These are phyloP conservation scores for Russula brevipes DNA, from an alignment of 768 basidiomycete species.

Conservation along the genomic window DNA sequence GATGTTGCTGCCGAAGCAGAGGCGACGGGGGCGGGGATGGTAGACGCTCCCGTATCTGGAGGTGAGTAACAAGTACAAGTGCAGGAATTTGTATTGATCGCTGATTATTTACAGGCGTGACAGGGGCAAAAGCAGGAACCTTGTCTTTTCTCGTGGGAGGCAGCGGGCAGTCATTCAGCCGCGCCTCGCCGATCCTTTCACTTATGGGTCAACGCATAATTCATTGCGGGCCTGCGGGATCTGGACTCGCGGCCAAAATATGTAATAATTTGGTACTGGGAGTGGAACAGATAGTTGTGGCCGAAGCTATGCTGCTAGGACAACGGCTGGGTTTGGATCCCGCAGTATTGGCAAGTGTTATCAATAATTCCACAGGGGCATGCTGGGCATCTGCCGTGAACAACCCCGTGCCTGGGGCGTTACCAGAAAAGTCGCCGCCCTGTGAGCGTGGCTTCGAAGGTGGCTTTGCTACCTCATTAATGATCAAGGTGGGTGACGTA, in stretches of 20 bases:
- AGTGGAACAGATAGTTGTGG: slow-evolving; percentile 69
- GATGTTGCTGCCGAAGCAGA: slow-evolving; percentile 54
- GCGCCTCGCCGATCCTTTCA: slow-evolving; percentile 54
- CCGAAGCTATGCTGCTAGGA: slow-evolving; percentile 89
- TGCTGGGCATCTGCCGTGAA: slow-evolving; percentile 85
- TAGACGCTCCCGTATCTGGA: slow-evolving; percentile 94
- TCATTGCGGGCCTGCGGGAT: slow-evolving; percentile 76
- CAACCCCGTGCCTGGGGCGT: slow-evolving; percentile 76
- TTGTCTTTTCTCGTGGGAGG: slow-evolving; percentile 93
- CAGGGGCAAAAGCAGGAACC: slow-evolving; percentile 82
- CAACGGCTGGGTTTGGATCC: slow-evolving; percentile 76
- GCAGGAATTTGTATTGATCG: neutral
- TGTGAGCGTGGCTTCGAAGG: slow-evolving; percentile 81
- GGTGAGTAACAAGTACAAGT: slow-evolving; percentile 40
- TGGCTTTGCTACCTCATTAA: slow-evolving; percentile 77
- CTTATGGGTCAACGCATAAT: slow-evolving; percentile 80
- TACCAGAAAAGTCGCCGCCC: slow-evolving; percentile 69
- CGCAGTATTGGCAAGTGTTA: slow-evolving; percentile 68
- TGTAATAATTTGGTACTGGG: slow-evolving; percentile 69
- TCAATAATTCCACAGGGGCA: slow-evolving; percentile 78
- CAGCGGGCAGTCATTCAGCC: slow-evolving; percentile 48
- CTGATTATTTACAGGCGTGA: slow-evolving; percentile 49
- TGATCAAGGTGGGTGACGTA: slow-evolving; percentile 61
- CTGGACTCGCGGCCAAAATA: slow-evolving; percentile 83
- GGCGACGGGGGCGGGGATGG: slow-evolving; percentile 60